Percentiles rank a stretch among this genome's conserved stretches.
phyloP scores from a whole-genome alignment of 2,329 filamentous ascomycete species.

The Cercospora sesami region DNA sequence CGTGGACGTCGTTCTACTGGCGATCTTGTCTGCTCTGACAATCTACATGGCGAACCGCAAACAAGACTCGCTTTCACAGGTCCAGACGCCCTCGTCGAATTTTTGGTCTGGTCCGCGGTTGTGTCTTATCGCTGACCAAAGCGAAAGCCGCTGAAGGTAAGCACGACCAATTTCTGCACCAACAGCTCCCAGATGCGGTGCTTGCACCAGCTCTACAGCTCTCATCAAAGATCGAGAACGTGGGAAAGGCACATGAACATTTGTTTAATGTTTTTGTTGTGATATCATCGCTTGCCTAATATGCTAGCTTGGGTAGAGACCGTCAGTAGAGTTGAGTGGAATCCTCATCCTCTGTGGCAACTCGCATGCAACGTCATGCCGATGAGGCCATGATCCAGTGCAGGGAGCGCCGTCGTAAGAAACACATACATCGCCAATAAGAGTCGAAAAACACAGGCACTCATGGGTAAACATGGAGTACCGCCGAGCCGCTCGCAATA shows the following conservation, averaged over 20 bases:
- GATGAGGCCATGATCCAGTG: constrained; percentile 4
- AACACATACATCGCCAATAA: constrained; percentile 15
- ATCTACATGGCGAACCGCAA: not conserved
- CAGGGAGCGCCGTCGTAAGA: constrained; percentile 8
- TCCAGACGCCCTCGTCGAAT: not conserved
- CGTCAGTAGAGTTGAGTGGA: constrained; percentile 16
- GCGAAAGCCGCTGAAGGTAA: not conserved
- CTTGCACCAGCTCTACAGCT: not conserved
- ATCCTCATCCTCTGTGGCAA: constrained; percentile 5
- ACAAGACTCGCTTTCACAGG: not conserved
- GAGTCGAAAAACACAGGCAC: constrained; percentile 16
- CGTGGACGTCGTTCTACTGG: not conserved
- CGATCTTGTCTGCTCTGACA: not conserved
- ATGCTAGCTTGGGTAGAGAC: constrained; percentile 20
- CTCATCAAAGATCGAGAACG: not conserved
- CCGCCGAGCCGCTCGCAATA: constrained; percentile 15
- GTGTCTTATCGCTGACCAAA: not conserved
- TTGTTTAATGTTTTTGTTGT: constrained; percentile 16
- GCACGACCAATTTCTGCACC: not conserved
- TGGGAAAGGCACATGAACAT: not conserved
- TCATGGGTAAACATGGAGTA: constrained; percentile 17
- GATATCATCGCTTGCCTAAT: constrained; percentile 18
- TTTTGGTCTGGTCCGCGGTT: not conserved
- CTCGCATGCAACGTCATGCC: constrained; percentile 2
- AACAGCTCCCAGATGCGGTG: not conserved